Conservation (phyloP, 441 rosid species). For the Macaranga tanarius region DNA sequence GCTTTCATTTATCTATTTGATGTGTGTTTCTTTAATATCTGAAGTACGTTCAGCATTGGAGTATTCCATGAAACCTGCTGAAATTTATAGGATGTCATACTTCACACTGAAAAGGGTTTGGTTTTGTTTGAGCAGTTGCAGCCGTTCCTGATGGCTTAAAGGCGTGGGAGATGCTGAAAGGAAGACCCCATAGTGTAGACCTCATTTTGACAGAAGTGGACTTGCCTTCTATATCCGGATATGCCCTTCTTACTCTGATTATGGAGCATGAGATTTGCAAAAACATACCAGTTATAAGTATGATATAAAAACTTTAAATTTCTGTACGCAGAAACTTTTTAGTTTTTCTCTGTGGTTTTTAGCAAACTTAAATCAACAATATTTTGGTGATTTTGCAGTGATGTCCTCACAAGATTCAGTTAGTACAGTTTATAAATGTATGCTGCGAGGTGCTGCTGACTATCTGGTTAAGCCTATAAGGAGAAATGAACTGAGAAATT, state of each 20-base stretch:
- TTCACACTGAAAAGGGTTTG: slow-evolving; percentile 1
- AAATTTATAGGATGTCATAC: background rate
- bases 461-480: slow-evolving; percentile 94
- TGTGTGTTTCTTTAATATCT: background rate
- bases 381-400: slow-evolving; percentile 56
- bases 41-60: background rate
- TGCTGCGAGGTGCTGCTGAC: slow-evolving; percentile 91
- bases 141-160: slow-evolving; percentile 83
- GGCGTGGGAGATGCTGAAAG: slow-evolving; percentile 89
- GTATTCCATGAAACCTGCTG: background rate
- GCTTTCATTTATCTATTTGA: background rate
- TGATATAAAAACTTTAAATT: slow-evolving; percentile 20
- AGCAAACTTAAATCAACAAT: slow-evolving; percentile 5
- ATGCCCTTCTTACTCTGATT: slow-evolving; percentile 70
- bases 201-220: slow-evolving; percentile 86
- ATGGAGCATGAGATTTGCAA: slow-evolving; percentile 89
- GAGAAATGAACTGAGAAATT: slow-evolving; percentile 82
- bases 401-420: slow-evolving; percentile 87
- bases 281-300: slow-evolving; percentile 93
- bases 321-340: background rate
- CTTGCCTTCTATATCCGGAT: slow-evolving; percentile 87
- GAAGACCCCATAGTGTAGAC: slow-evolving; percentile 57
- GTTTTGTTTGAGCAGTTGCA: slow-evolving; percentile 46
- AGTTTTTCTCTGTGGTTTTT: background rate
- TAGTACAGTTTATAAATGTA: slow-evolving; percentile 82